Base-by-base conservation (phyloP, 2,329 filamentous ascomycete species). In the Pseudocercospora vitis region DNA sequence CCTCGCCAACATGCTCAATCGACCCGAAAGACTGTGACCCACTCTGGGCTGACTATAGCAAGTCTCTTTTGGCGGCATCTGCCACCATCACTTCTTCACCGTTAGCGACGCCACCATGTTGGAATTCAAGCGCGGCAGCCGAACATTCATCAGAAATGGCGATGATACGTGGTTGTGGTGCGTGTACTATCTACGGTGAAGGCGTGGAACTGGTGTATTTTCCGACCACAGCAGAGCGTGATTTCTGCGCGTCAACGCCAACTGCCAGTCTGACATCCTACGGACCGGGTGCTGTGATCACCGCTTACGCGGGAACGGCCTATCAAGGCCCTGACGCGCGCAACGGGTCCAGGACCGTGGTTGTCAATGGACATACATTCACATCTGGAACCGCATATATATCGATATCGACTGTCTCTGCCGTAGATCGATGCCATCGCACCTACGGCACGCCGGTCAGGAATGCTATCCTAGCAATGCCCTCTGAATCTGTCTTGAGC, bases 141-240 rank as follows among this genome's bases (percentile, higher is more conserved):
- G 52, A 50, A 0, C 51, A 52, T n/a, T 57, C 55, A 4, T 44
- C 48, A 8, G 49, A 56, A 11, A 52, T 39, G 5, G 56, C 53
- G 7, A 49, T 50, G 7, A 52, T 67, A 16, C 61, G 60, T 31
- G 65, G 63, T 7, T 69, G 66, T 45, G 65, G 65, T 3, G 35
- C 44, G n/a, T 69, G 66, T 39, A 69, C 65, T 4, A 67, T 69
- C 8, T 66, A 59, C 37, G 65, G 66, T n/a, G 28, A 61, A 14
- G 63, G 61, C 6, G 66, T 69, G 1, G 56, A 65, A 37, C 56
- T 69, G 14, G 57, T 69, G 2, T 69, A 65, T 55, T 69, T 66
- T 33, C 65, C 65, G 2, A 63, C 62, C 1, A 61, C 60, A 3
- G 49, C 29, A 1, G 51, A 49, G 14, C 55, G 65, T 23, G 63